Evolutionary conservation across 1,284 basidiomycete species (phyloP).

Genomic region (Wolfiporia cocos): DNA sequence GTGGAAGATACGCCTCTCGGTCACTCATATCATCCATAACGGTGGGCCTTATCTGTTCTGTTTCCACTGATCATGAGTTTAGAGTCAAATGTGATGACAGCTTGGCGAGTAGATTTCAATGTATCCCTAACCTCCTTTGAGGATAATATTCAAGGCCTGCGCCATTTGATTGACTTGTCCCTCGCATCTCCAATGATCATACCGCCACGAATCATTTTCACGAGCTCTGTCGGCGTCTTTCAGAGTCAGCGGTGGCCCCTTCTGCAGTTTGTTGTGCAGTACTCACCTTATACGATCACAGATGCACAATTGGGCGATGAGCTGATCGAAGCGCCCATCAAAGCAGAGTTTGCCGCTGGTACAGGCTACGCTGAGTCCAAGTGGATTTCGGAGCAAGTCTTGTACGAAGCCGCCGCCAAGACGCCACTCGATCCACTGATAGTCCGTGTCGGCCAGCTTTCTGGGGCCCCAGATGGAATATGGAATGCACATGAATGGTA

Average conservation of each 20-base stretch:
- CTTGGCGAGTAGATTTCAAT: slow-evolving; percentile 32
- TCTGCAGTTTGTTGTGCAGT: not conserved
- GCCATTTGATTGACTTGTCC: slow-evolving; percentile 19
- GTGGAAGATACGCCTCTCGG: slow-evolving; percentile 10
- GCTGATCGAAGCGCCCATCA: slow-evolving; percentile 37
- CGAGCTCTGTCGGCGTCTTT: slow-evolving; percentile 27
- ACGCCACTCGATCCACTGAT: slow-evolving; percentile 22
- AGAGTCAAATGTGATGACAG: slow-evolving; percentile 8
- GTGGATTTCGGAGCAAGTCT: slow-evolving; percentile 31
- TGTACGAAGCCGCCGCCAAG: slow-evolving; percentile 14
- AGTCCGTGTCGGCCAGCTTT: slow-evolving; percentile 38
- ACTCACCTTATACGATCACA: not conserved
- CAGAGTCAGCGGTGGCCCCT: slow-evolving; percentile 7
- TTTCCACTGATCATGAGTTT: not conserved
- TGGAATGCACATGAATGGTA: slow-evolving; percentile 42
- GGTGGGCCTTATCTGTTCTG: slow-evolving; percentile 19
- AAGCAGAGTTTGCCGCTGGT: slow-evolving; percentile 19
- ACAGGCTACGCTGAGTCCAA: slow-evolving; percentile 34
- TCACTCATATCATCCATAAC: slow-evolving; percentile 31
- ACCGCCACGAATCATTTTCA: slow-evolving; percentile 24
- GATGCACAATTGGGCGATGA: not conserved
- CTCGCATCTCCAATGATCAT: slow-evolving; percentile 15
- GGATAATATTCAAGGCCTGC: slow-evolving; percentile 11
- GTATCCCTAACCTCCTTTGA: slow-evolving; percentile 17
- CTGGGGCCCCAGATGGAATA: slow-evolving; percentile 30